These are phyloP conservation scores for Pythium diclinum DNA, from an alignment of 352 stramenopile species.

Conservation along the genomic window DNA sequence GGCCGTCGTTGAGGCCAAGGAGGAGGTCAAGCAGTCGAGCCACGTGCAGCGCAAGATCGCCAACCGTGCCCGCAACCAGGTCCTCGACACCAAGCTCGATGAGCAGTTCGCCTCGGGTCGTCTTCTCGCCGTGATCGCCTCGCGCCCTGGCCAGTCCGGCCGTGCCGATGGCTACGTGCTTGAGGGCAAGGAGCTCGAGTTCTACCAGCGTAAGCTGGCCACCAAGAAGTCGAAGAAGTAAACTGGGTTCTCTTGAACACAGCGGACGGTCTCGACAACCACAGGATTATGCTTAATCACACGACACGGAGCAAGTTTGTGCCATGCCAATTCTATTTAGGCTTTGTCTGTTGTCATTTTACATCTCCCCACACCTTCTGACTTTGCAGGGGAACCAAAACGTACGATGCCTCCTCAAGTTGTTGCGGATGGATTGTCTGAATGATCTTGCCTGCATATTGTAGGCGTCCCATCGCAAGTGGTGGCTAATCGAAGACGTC, in stretches of 20 bases:
- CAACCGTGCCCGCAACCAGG: conserved; percentile 89
- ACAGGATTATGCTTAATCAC: conserved; percentile 29
- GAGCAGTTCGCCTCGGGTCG: conserved; percentile 97
- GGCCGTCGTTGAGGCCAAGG: conserved; percentile 70
- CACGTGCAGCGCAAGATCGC: conserved; percentile 94
- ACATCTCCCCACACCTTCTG: neutral
- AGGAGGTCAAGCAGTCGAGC: conserved; percentile 92
- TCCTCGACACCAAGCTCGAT: conserved; percentile 93
- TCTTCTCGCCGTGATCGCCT: conserved; percentile 96
- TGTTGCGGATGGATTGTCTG: too few relatives aligned
- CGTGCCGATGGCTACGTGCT: conserved; percentile 98
- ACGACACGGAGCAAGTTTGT: conserved; percentile 31
- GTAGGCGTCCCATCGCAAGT: too few relatives aligned
- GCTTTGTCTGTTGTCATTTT: neutral
- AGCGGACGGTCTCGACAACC: conserved; percentile 9
- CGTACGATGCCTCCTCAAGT: too few relatives aligned
- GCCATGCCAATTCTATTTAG: conserved; percentile 14
- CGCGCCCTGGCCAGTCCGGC: conserved; percentile 97
- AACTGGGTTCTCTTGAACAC: conserved; percentile 25
- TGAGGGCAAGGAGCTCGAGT: conserved; percentile 99
- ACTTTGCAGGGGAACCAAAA: neutral
- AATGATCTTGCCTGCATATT: too few relatives aligned
- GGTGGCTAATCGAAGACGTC: neutral
- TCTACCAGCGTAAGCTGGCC: conserved; percentile 98
- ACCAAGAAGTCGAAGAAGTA: conserved; percentile 99